Base-by-base conservation (phyloP, 2,329 filamentous ascomycete species). In the Diplodia seriata region DNA sequence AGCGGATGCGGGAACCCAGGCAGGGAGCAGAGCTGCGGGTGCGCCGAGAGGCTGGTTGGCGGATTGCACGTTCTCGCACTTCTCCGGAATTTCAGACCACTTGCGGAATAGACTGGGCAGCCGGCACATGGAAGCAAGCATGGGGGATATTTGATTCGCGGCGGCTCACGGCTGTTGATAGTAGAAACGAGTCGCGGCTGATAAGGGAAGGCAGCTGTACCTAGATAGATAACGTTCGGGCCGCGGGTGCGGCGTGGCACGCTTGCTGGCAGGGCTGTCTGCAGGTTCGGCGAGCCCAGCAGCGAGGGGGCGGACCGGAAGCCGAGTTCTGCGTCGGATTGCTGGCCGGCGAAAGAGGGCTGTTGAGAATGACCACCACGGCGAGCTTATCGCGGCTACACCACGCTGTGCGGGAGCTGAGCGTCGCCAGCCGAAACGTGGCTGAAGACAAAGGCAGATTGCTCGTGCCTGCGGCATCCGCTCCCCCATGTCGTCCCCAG, bases 111-210 rank as follows among this genome's bases (percentile, higher is more conserved):
- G 47, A 8, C 43, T 47, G 40, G 40, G 56, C 56, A 15, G 55
- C 26, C 26, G 26, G 26, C 26, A 26, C 26, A 26, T 26, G 26
- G 26, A 33, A 56, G 23, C 43, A 50, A 31, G 47, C 29, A 63
- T 20, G 29, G 29, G 47, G 20, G 29, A 18, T 2, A 14, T 51
- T 38, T 51, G 59, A 63, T 63, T 63, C 59, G 59, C 31, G 31
- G 59, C 40, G 59, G 59, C 59, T 63, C 36, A 20, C 55, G 59
- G 57, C 57, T 63, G 29, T 63, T 63, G 57, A 62, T 62, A 62
- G 43, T 50, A 36, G 29, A 3, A 50, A 9, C 57, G 26, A 36
- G 57, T 38, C 43, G 59, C 40, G 47, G 9, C 29, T 63, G 59
- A 63, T 63, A 63, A 63, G 59, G 26, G 59, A 63, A 61, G 40